Conservation (phyloP, 345 rosid genomes). For the Dimocarpus longan region DNA sequence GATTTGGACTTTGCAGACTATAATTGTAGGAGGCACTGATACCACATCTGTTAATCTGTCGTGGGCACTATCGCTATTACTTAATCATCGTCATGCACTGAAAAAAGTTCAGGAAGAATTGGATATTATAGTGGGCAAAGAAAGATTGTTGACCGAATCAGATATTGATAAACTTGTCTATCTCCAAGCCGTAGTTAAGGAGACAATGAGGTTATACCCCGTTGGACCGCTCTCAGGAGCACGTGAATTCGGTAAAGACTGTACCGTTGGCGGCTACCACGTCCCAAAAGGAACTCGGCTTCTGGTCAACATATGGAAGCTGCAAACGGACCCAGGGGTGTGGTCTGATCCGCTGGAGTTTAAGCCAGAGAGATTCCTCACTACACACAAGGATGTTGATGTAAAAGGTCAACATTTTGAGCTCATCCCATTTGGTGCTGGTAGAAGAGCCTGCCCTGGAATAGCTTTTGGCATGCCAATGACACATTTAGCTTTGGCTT, state of each 20-base stretch:
- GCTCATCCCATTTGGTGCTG: conserved; percentile 47
- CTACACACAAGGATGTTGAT: conserved; percentile 31
- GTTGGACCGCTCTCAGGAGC: conserved; percentile 34
- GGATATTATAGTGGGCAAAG: conserved; percentile 28
- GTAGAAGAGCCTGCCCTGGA: conserved; percentile 49
- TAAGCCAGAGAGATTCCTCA: conserved; percentile 43
- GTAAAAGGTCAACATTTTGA: conserved; percentile 39
- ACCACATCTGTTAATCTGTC: conserved; percentile 6
- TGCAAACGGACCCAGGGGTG: conserved; percentile 32
- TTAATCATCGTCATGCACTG: conserved; percentile 22
- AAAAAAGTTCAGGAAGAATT: conserved; percentile 30
- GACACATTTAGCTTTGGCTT: conserved; percentile 34
- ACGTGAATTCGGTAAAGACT: conserved; percentile 32
- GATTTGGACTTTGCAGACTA: conserved; percentile 21
- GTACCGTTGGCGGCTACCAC: conserved; percentile 30
- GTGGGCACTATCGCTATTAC: conserved; percentile 19
- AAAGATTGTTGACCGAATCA: conserved; percentile 27
- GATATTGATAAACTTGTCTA: conserved; percentile 35
- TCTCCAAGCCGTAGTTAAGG: conserved; percentile 45
- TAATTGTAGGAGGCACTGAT: conserved; percentile 30
- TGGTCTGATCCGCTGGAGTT: conserved; percentile 45
- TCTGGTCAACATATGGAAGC: conserved; percentile 35
- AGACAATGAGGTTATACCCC: conserved; percentile 40
- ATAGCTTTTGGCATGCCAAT: conserved; percentile 23
- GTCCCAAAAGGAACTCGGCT: conserved; percentile 37